Evolutionary conservation across 2,329 filamentous ascomycete genomes (phyloP).

Genomic region (Cadophora gregata): DNA sequence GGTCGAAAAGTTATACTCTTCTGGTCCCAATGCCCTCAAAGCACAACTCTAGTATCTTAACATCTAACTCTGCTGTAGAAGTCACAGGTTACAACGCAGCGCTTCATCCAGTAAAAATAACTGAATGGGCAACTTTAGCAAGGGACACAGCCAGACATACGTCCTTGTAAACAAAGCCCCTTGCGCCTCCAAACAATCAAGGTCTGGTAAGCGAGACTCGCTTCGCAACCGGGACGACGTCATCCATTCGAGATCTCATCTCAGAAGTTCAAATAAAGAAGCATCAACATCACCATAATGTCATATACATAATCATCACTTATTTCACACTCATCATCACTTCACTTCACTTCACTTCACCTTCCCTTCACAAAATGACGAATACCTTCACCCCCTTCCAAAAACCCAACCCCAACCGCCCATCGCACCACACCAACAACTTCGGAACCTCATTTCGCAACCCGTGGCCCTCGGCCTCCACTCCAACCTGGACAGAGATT

Average conservation of each 20-base stretch:
- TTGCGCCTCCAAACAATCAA: not conserved
- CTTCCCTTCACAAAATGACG: not conserved
- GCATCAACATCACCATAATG: not conserved
- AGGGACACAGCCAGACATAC: no score
- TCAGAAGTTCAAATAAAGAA: not conserved
- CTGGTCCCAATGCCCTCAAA: no score
- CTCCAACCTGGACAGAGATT: conserved; percentile 32
- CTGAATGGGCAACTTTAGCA: no score
- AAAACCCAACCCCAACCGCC: conserved; percentile 16
- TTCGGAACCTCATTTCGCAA: conserved; percentile 33
- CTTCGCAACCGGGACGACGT: not conserved
- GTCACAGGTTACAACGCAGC: no score
- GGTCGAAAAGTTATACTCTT: no score
- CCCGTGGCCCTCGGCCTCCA: conserved; percentile 37
- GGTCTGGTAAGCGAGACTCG: not conserved
- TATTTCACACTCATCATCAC: no score
- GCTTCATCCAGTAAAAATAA: no score
- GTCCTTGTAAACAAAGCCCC: not conserved
- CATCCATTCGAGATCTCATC: not conserved
- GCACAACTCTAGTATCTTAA: no score
- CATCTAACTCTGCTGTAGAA: no score
- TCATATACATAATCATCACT: no score
- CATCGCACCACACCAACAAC: conserved; percentile 34
- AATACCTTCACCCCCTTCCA: conserved; percentile 2
- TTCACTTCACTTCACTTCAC: no score